Conservation (phyloP, 768 basidiomycete species). For the Russula virescens region DNA sequence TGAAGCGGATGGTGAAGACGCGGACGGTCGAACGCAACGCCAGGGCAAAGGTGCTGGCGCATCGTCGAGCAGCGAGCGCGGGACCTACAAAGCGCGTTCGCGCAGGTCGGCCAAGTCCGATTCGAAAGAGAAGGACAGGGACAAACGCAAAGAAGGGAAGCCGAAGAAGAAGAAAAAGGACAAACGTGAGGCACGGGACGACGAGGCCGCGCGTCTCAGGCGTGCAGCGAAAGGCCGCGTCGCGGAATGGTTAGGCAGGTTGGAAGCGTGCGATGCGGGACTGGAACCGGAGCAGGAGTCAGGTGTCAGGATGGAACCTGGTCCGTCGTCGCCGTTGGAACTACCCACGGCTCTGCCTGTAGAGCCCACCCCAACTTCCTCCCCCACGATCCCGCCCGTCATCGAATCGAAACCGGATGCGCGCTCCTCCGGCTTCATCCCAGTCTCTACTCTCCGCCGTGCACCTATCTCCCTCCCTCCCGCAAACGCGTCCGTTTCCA, state of each 20-base stretch:
- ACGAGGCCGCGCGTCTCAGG: conserved; percentile 36
- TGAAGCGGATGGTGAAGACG: conserved; percentile 11
- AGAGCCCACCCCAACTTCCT: neutral
- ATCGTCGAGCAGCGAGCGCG: conserved; percentile 20
- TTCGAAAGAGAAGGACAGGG: conserved; percentile 24
- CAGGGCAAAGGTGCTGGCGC: conserved; percentile 15
- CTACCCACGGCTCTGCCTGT: neutral
- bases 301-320: neutral
- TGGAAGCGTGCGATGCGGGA: conserved; percentile 43
- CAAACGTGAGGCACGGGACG: conserved; percentile 28
- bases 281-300: neutral
- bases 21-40: conserved; percentile 21
- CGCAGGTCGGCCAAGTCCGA: conserved; percentile 12
- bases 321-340: neutral
- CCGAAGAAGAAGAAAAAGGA: conserved; percentile 21
- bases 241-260: conserved; percentile 70
- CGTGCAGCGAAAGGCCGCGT: conserved; percentile 61
- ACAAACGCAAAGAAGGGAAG: conserved; percentile 18
- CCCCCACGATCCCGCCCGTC: neutral
- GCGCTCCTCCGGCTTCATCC: conserved; percentile 71
- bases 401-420: conserved; percentile 42
- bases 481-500: neutral
- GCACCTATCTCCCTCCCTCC: conserved; percentile 9
- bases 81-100: conserved; percentile 22
- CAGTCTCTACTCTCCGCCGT: conserved; percentile 48